phyloP scores from a whole-genome alignment of 257 asterid genomes.

The Scutellaria baicalensis region DNA sequence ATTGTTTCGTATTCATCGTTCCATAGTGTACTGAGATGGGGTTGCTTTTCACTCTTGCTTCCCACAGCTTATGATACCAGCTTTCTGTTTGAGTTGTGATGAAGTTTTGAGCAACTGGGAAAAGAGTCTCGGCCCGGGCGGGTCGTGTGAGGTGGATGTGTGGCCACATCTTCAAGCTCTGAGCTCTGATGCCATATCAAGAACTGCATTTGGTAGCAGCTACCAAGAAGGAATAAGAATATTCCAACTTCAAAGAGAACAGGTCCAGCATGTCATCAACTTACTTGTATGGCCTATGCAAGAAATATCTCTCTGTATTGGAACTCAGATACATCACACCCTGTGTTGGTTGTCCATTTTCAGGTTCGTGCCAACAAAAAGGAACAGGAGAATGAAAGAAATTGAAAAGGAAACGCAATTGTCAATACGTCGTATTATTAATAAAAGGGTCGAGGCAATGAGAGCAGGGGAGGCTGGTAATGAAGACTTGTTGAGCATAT shows the following conservation, averaged over 20 bases:
- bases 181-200: slow-evolving; percentile 34
- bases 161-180: slow-evolving; percentile 37
- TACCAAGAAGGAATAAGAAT: slow-evolving; percentile 42
- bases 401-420: slow-evolving; percentile 5
- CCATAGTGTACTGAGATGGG: too few species aligned
- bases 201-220: slow-evolving; percentile 43
- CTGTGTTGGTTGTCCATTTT: background rate
- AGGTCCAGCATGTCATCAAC: background rate
- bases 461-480: slow-evolving; percentile 10
- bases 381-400: slow-evolving; percentile 21
- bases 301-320: too few species aligned
- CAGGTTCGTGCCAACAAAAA: slow-evolving; percentile 24
- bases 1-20: too few species aligned
- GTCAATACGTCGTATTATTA: slow-evolving; percentile 5
- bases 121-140: background rate
- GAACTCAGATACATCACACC: too few species aligned
- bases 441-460: slow-evolving; percentile 1
- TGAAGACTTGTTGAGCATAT: slow-evolving; percentile 14
- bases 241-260: slow-evolving; percentile 44
- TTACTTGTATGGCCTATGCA: background rate
- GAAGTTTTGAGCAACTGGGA: slow-evolving; percentile 48
- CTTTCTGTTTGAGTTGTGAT: slow-evolving; percentile 29
- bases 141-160: slow-evolving; percentile 34
- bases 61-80: slow-evolving; percentile 36
- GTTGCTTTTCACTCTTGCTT: too few species aligned